Base-by-base conservation (phyloP, 2,329 filamentous ascomycete genomes). In the Curvularia sp. region DNA sequence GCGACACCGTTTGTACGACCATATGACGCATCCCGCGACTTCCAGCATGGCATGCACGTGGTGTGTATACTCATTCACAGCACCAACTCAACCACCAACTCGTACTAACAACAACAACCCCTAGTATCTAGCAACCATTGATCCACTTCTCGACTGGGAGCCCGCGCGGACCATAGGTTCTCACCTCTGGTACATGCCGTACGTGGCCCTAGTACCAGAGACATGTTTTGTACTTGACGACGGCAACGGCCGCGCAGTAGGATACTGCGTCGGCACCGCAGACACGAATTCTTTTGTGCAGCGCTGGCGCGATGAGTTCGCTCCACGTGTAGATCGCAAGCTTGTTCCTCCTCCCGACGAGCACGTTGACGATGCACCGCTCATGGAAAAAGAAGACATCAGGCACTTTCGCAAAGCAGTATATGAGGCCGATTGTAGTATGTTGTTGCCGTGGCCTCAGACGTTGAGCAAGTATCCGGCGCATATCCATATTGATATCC, bases 401-500 rank as follows among this genome's bases (percentile, higher is more conserved):
- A 61, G 53, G 18, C 53, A 43, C 0, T 59, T 73, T 13, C 58
- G 69, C 27, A 39, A 53, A 5, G 65, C 61, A 5, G 58, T 72
- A 10, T 62, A 72, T 30, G 52, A 59, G 2, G 70, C 55, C 2
- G 61, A 69, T 9, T 73, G 73, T 23, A 72, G 66, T 43, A 66
- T 68, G 59, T 45, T 74, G 25, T 62, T 62, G 6, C 27, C 52
- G 6, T 64, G 58, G 25, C 64, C 65, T 0, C 48, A 64, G 4
- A 47, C 71, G 23, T 55, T 76, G 30, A 49, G 60, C 19, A 51
- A 59, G 38, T 79, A 71, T 57, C 72, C 74, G 0, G 75, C 74
- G 5, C 77, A 79, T 64, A 62, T 79, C 19, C 77, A 79, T 41
- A 73, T 79, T 43, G 68, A 79, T 49, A 70, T 79, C 9, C 49